Evolutionary conservation across 768 basidiomycete species (phyloP).

Genomic region (Lactarius indigo): DNA sequence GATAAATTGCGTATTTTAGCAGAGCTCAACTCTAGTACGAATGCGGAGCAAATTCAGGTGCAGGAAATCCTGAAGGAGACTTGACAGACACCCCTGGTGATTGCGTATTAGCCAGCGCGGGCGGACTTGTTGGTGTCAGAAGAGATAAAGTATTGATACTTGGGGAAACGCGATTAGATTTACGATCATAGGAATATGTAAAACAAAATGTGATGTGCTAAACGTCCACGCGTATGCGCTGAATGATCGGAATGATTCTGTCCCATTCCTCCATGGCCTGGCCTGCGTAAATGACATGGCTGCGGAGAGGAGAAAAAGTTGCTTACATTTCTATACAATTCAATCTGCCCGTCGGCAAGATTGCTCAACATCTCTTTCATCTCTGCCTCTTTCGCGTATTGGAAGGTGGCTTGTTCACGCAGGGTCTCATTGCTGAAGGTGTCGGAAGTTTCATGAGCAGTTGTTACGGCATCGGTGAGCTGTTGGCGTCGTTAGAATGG

Average conservation of each 20-base stretch:
- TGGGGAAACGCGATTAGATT: conserved; percentile 16
- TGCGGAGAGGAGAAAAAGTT: neutral
- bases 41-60: conserved; percentile 25
- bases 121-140: neutral
- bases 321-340: conserved; percentile 82
- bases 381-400: conserved; percentile 86
- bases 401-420: conserved; percentile 86
- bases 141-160: neutral
- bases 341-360: conserved; percentile 92
- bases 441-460: conserved; percentile 92
- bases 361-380: conserved; percentile 94
- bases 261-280: conserved; percentile 99
- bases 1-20: conserved; percentile 47
- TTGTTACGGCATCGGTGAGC: conserved; percentile 95
- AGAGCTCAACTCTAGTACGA: conserved; percentile 17
- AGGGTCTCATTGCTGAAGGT: conserved; percentile 96
- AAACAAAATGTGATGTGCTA: conserved; percentile 35
- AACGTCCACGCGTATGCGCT: conserved; percentile 91
- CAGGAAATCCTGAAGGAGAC: neutral
- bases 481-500: conserved; percentile 32
- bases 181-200: conserved; percentile 22
- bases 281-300: conserved; percentile 8
- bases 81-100: neutral
- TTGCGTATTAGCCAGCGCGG: neutral
- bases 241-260: conserved; percentile 86